Conservation (phyloP, 768 basidiomycete genomes). For the Cubamyces sp. region DNA sequence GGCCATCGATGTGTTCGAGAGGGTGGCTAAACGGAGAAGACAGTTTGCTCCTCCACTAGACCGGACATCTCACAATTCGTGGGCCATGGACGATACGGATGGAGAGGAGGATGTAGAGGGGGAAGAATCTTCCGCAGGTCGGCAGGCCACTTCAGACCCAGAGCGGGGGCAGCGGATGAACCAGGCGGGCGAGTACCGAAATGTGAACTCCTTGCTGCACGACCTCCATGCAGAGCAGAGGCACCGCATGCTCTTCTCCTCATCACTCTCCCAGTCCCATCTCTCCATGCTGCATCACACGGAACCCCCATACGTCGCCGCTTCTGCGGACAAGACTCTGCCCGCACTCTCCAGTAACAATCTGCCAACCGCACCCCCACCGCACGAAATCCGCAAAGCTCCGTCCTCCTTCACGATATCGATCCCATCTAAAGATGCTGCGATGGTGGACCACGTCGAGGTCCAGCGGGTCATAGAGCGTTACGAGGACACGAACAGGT, state of each 20-base stretch:
- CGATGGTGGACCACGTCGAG: slow-evolving; percentile 44
- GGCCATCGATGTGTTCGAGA: slow-evolving; percentile 21
- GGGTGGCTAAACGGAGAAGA: slow-evolving; percentile 26
- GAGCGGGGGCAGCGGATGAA: slow-evolving; percentile 26
- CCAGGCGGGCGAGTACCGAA: slow-evolving; percentile 51
- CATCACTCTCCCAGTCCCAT: slow-evolving; percentile 11
- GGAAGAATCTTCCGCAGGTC: slow-evolving; percentile 12
- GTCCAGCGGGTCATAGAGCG: slow-evolving; percentile 51
- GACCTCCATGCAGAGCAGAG: slow-evolving; percentile 72
- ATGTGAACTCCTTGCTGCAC: slow-evolving; percentile 66
- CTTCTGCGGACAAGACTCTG: neutral
- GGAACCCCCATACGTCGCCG: neutral
- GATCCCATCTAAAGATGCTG: slow-evolving; percentile 11
- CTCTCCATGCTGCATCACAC: neutral
- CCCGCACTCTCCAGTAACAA: neutral
- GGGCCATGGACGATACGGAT: slow-evolving; percentile 15
- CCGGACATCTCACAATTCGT: neutral
- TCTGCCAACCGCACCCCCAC: neutral
- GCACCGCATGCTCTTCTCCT: slow-evolving; percentile 55
- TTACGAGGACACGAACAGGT: slow-evolving; percentile 73
- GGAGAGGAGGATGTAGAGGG: slow-evolving; percentile 31
- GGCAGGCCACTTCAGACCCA: neutral
- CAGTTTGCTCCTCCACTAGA: slow-evolving; percentile 9
- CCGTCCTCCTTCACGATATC: slow-evolving; percentile 12
- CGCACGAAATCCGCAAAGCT: neutral